Evolutionary conservation across 345 rosid species (phyloP), one percentile per base, ranked within the genome.

Genomic region (Aquilaria yunnanensis): DNA sequence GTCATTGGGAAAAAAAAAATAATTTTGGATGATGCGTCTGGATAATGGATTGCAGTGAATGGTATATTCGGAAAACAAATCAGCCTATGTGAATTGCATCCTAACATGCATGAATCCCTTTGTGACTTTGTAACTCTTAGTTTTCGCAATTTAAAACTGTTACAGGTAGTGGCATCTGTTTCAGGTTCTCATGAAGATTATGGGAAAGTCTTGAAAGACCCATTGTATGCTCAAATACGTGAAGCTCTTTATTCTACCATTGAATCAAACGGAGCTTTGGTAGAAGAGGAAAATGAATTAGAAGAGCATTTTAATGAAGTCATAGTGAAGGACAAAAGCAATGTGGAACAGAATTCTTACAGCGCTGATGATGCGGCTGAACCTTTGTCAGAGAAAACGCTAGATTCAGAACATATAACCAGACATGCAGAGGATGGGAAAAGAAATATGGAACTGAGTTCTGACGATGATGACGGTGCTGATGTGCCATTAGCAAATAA

Each of bases 151-250:
- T 33, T 71, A 14, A 47, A 46, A 56, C 51, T 45, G 57, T 47
- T 72, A 63, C 84, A 94, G 97, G 75, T 82, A 55, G 92, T 86
- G 72, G 84, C 83, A 66, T 80, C 93, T 30, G 82, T 80, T 30
- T 81, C 82, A 64, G 74, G 72, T 33, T 37, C 37, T 32, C 85
- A 87, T 71, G 82, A 85, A 81, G 97, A 87, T 63, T 91, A 81
- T 63, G 57, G 62, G 62, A 75, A 69, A 72, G 93, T 87, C 64
- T 75, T 95, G 80, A 67, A 64, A 46, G 87, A 83, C 69, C 87
- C 96, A 45, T 63, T 95, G 74, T 94, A 82, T 58, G 53, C 69
- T 62, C 82, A 69, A 51, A 75, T 91, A 62, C 81, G 81, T 2
- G 72, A 77, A 71, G 75, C 82, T 57, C 78, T 94, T 63, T 80